Evolutionary conservation across 2,329 filamentous ascomycete genomes (phyloP).

Genomic region (Ophiostoma quercus): DNA sequence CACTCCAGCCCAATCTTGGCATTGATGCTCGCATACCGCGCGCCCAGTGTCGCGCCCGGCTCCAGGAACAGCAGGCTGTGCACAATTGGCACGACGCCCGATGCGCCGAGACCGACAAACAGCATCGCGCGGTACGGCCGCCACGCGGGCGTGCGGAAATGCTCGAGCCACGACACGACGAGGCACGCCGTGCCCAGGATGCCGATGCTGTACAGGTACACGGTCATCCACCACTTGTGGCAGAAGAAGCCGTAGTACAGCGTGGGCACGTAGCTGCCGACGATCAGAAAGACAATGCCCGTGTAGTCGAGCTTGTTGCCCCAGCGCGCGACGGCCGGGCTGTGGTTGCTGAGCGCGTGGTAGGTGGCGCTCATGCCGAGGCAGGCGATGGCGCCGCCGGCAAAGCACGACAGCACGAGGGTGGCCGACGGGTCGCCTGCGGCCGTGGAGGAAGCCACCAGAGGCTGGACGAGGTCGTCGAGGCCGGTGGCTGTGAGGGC

Average conservation of each 20-base stretch:
- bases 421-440: constrained; percentile 48
- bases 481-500: neutral
- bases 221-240: constrained; percentile 55
- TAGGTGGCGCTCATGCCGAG: constrained; percentile 79
- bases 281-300: constrained; percentile 86
- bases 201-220: constrained; percentile 76
- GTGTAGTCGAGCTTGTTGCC: constrained; percentile 94
- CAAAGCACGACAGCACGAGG: constrained; percentile 72
- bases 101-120: constrained; percentile 83
- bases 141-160: constrained; percentile 77
- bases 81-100: constrained; percentile 74
- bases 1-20: constrained; percentile 73
- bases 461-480: neutral
- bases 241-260: constrained; percentile 84
- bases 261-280: constrained; percentile 83
- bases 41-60: constrained; percentile 33
- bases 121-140: constrained; percentile 80
- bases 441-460: neutral
- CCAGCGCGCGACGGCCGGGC: constrained; percentile 66
- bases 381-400: constrained; percentile 65
- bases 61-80: constrained; percentile 55
- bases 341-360: constrained; percentile 83
- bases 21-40: constrained; percentile 61
- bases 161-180: constrained; percentile 70
- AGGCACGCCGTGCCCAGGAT: constrained; percentile 71